Conservation (phyloP, 371 early-diverging fungal genomes). For the Quaeritorhiza haematococci region DNA sequence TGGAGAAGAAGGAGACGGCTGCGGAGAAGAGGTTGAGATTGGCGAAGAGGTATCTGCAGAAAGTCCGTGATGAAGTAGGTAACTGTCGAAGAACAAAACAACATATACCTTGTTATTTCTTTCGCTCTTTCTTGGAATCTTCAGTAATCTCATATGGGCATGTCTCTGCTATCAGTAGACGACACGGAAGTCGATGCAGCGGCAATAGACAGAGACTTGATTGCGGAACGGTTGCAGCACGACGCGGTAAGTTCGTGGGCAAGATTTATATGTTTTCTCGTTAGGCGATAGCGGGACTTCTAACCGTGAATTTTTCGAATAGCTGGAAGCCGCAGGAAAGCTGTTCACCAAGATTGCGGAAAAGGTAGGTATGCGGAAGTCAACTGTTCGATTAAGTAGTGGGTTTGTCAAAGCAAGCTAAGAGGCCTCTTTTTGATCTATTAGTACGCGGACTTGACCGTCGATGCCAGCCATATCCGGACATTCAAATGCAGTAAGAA, state of each 20-base stretch:
- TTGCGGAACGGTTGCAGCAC: slow-evolving; percentile 77
- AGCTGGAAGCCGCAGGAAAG: slow-evolving; percentile 35
- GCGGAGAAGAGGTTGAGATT: slow-evolving; percentile 88
- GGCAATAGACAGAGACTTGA: slow-evolving; percentile 86
- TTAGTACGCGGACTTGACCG: slow-evolving; percentile 11
- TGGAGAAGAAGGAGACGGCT: slow-evolving; percentile 70
- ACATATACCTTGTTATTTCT: neutral
- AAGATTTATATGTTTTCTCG: neutral
- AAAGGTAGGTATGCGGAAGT: no score
- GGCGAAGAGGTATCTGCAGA: slow-evolving; percentile 83
- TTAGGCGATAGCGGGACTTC: no score
- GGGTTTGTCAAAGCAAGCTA: no score
- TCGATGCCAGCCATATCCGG: slow-evolving; percentile 11
- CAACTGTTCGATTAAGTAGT: no score
- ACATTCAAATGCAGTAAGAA: slow-evolving; percentile 29
- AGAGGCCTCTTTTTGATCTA: no score
- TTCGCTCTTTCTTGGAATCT: neutral
- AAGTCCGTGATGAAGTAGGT: slow-evolving; percentile 64
- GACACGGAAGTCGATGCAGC: slow-evolving; percentile 81
- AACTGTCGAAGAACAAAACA: slow-evolving; percentile 1
- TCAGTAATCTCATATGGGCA: neutral
- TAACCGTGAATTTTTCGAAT: neutral
- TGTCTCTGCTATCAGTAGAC: slow-evolving; percentile 36
- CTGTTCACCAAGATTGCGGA: slow-evolving; percentile 34
- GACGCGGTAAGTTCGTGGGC: slow-evolving; percentile 56